Evolutionary conservation across 345 rosid genomes (phyloP).

Genomic region (Pugionium dolabratum): DNA sequence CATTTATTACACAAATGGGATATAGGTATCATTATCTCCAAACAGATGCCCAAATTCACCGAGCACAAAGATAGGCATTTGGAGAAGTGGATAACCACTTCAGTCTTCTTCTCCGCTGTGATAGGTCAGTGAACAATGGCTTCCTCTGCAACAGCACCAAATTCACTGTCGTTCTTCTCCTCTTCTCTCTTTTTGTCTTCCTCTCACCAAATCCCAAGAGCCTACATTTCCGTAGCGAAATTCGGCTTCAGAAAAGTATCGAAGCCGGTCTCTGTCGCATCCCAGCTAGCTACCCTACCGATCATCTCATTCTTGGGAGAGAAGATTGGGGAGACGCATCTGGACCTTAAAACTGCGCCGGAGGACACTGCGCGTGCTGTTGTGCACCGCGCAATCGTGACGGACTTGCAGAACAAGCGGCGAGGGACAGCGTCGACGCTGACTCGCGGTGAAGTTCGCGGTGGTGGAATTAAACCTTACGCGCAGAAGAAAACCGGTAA

Average conservation of each 20-base stretch:
- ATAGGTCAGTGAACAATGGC: conserved; percentile 47
- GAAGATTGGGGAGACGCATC: conserved; percentile 72
- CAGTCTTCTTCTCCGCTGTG: conserved; percentile 26
- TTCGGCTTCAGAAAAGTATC: conserved; percentile 27
- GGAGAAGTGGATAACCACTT: conserved; percentile 42
- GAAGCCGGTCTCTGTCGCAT: conserved; percentile 50
- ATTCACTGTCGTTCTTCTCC: conserved; percentile 62
- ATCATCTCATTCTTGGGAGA: conserved; percentile 80
- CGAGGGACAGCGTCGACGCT: conserved; percentile 93
- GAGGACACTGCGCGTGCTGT: conserved; percentile 88
- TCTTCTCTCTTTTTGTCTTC: conserved; percentile 50
- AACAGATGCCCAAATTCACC: conserved; percentile 19
- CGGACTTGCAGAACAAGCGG: conserved; percentile 82
- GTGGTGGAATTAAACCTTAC: conserved; percentile 90
- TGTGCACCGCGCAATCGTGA: conserved; percentile 79
- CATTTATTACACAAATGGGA: conserved; percentile 8
- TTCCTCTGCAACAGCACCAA: conserved; percentile 39
- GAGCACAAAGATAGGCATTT: conserved; percentile 27
- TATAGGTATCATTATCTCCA: conserved; percentile 22
- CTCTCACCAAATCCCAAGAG: conserved; percentile 37
- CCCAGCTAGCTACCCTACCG: conserved; percentile 64
- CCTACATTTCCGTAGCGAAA: conserved; percentile 29
- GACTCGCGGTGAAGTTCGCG: conserved; percentile 86
- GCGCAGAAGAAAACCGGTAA: conserved; percentile 85
- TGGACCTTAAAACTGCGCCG: conserved; percentile 80